These are phyloP conservation scores for Ustilago loliicola DNA, from an alignment of 1,284 basidiomycete genomes.

Conservation along the genomic window DNA sequence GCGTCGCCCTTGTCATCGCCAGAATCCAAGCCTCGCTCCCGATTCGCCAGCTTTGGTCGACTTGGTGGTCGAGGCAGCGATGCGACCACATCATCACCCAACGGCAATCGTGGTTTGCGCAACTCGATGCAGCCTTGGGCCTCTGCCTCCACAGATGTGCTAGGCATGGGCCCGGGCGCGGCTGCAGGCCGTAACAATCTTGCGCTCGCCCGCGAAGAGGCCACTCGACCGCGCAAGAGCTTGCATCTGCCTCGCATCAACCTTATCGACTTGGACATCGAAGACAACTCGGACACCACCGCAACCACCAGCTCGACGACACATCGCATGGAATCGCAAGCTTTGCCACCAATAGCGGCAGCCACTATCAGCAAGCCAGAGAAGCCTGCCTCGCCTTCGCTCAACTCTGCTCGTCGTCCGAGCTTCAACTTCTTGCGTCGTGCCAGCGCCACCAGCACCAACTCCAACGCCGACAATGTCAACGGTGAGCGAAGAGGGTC, in stretches of 20 bases:
- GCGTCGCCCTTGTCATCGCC: conserved; percentile 21
- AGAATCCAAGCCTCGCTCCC: conserved; percentile 30
- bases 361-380: conserved; percentile 12
- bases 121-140: conserved; percentile 48
- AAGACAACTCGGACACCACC: conserved; percentile 6
- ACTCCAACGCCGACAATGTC: conserved; percentile 17
- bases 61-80: conserved; percentile 21
- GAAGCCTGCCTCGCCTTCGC: conserved; percentile 31
- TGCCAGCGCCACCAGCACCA: conserved; percentile 31
- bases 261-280: conserved; percentile 26
- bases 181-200: conserved; percentile 33
- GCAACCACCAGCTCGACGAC: conserved; percentile 8
- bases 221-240: conserved; percentile 40
- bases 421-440: conserved; percentile 49
- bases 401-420: conserved; percentile 20
- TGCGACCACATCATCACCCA: conserved; percentile 3
- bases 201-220: conserved; percentile 34
- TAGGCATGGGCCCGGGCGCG: conserved; percentile 16
- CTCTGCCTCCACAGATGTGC: conserved; percentile 47
- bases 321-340: conserved; percentile 1
- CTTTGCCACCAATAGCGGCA: conserved; percentile 25
- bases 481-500: conserved; percentile 34
- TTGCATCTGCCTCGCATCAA: conserved; percentile 31
- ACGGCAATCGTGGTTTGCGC: conserved; percentile 18
- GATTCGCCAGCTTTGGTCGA: conserved; percentile 35